Evolutionary conservation across 73 alveolate species (phyloP).

Genomic region (Tetrahymena elliotti): DNA sequence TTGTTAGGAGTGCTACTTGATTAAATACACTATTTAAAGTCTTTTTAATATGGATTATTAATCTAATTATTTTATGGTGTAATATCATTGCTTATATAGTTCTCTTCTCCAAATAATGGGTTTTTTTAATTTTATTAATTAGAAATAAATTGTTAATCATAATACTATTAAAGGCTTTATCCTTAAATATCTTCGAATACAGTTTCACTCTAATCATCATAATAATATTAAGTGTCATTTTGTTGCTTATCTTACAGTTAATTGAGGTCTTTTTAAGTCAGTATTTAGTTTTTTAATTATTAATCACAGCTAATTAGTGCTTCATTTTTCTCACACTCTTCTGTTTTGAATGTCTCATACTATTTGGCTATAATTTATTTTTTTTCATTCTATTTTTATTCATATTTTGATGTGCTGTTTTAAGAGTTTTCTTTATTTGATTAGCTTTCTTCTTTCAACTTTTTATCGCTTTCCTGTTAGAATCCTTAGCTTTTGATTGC

Average conservation of each 20-base stretch:
- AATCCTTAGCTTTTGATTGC: not conserved
- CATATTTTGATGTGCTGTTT: not conserved
- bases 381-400: not conserved
- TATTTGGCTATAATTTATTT: not conserved
- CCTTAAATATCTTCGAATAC: not conserved
- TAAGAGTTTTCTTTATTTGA: not conserved
- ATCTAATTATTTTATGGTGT: not conserved
- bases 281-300: not conserved
- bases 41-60: not conserved
- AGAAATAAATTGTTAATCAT: not conserved
- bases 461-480: not conserved
- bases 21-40: not conserved
- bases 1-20: not conserved
- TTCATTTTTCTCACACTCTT: not conserved
- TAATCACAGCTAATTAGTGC: not conserved
- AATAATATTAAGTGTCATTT: not conserved
- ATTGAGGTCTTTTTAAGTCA: not conserved
- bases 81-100: not conserved
- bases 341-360: not conserved
- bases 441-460: not conserved
- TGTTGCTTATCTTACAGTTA: not conserved
- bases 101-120: not conserved
- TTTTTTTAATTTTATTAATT: not conserved
- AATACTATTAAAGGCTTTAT: not conserved
- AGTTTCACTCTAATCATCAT: not conserved